Percentiles rank a stretch among this genome's conserved stretches.
Conservation (phyloP, 1,284 basidiomycete genomes). For the Puccinia triticina region DNA sequence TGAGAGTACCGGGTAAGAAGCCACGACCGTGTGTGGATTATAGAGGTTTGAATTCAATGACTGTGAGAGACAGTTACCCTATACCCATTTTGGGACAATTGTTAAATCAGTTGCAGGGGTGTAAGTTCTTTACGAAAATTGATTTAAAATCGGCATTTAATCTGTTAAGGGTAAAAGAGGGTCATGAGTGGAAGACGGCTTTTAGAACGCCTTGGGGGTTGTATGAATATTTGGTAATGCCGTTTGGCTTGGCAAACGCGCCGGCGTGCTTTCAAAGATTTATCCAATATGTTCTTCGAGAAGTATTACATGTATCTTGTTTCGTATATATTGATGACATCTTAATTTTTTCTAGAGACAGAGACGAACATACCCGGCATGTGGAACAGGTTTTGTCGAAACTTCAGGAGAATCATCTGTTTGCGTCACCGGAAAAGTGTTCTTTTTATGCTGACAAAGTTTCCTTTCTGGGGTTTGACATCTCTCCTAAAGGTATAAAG, state of each 20-base stretch:
- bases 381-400: not conserved
- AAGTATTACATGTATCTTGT: slow-evolving; percentile 17
- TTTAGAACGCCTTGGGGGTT: slow-evolving; percentile 16
- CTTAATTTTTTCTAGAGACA: slow-evolving; percentile 31
- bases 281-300: slow-evolving; percentile 26
- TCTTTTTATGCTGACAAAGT: not conserved
- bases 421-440: slow-evolving; percentile 15
- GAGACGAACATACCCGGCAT: not conserved
- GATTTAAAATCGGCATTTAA: slow-evolving; percentile 13
- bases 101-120: not conserved
- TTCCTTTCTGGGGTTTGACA: not conserved
- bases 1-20: not conserved
- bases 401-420: not conserved
- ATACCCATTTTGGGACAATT: not conserved
- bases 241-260: slow-evolving; percentile 10
- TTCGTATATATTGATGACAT: slow-evolving; percentile 41
- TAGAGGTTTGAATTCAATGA: slow-evolving; percentile 38
- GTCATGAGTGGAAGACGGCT: slow-evolving; percentile 20
- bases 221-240: not conserved
- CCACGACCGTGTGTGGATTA: not conserved
- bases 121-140: slow-evolving; percentile 4
- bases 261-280: slow-evolving; percentile 35
- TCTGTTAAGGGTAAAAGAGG: not conserved
- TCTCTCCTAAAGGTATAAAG: not conserved
- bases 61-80: not conserved